A percentile compares a stretch with the other conserved stretches of the same genome.
Conservation (phyloP, 352 stramenopile genomes). For the Globisporangium polare region DNA sequence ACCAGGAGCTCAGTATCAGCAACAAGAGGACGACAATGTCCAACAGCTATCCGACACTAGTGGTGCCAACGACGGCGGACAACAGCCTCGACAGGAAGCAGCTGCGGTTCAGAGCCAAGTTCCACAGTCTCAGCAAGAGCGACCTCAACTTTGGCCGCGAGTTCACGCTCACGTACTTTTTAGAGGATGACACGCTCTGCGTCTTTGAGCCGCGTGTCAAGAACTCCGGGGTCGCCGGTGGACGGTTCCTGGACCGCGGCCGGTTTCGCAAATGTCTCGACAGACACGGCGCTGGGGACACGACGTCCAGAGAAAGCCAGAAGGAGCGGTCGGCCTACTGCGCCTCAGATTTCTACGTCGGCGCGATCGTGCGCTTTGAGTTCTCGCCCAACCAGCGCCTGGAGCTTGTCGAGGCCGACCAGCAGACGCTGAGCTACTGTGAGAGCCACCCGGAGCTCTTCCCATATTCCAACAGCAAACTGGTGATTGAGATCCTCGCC, state of each 20-base stretch:
- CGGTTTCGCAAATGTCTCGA: conserved; percentile 50
- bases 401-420: conserved; percentile 67
- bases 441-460: conserved; percentile 70
- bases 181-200: conserved; percentile 73
- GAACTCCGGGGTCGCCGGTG: conserved; percentile 65
- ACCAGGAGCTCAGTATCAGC: conserved; percentile 10
- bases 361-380: conserved; percentile 61
- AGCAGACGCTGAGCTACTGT: conserved; percentile 74
- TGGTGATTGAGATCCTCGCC: conserved; percentile 26
- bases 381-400: conserved; percentile 68
- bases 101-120: conserved; percentile 69
- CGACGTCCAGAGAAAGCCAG: conserved; percentile 25
- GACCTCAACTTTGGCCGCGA: conserved; percentile 45
- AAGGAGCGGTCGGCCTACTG: conserved; percentile 35
- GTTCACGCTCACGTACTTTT: conserved; percentile 80
- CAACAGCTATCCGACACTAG: conserved; percentile 14
- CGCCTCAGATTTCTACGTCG: conserved; percentile 67
- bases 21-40: background rate
- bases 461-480: conserved; percentile 43
- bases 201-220: conserved; percentile 67
- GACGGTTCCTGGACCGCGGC: conserved; percentile 73
- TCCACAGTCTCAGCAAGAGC: conserved; percentile 29
- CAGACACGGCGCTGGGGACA: conserved; percentile 13
- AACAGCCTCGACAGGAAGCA: conserved; percentile 51
- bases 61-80: conserved; percentile 29